A percentile compares a stretch with the other conserved stretches of the same genome.
These are phyloP conservation scores for Psilocybe mexicana DNA, from an alignment of 1,284 basidiomycete genomes.

Conservation along the genomic window DNA sequence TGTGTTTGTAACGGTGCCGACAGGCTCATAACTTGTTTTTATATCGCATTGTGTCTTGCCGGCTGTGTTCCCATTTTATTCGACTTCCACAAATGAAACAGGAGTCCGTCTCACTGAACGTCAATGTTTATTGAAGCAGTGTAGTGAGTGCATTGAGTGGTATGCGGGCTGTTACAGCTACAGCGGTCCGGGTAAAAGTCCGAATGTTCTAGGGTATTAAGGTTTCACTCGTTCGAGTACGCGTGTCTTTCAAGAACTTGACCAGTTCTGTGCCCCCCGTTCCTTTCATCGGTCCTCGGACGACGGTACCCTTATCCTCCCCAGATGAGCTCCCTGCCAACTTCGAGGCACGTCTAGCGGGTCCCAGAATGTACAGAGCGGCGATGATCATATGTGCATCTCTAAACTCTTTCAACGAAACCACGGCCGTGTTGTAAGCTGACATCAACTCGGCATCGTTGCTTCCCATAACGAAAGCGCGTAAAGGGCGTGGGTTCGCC, in stretches of 20 bases:
- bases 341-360: conserved; percentile 44
- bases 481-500: conserved; percentile 59
- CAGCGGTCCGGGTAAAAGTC: too few relatives aligned
- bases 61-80: neutral
- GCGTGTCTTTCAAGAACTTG: conserved; percentile 77
- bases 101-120: neutral
- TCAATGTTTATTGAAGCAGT: neutral
- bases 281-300: conserved; percentile 51
- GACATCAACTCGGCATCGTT: conserved; percentile 42
- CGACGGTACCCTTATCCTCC: conserved; percentile 9
- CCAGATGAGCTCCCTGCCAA: conserved; percentile 6
- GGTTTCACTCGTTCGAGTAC: conserved; percentile 69
- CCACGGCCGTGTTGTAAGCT: conserved; percentile 77
- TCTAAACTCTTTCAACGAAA: conserved; percentile 72
- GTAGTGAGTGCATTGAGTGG: too few relatives aligned
- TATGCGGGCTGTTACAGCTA: too few relatives aligned
- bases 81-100: neutral
- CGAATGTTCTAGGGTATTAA: conserved; percentile 23
- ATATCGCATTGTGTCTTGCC: neutral
- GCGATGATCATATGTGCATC: conserved; percentile 90
- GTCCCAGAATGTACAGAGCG: conserved; percentile 81
- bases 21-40: neutral
- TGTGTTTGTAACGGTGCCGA: neutral
- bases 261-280: conserved; percentile 88
- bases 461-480: conserved; percentile 44